Conservation (phyloP, 1,284 basidiomycete genomes). For the Cryptococcus hybrid region DNA sequence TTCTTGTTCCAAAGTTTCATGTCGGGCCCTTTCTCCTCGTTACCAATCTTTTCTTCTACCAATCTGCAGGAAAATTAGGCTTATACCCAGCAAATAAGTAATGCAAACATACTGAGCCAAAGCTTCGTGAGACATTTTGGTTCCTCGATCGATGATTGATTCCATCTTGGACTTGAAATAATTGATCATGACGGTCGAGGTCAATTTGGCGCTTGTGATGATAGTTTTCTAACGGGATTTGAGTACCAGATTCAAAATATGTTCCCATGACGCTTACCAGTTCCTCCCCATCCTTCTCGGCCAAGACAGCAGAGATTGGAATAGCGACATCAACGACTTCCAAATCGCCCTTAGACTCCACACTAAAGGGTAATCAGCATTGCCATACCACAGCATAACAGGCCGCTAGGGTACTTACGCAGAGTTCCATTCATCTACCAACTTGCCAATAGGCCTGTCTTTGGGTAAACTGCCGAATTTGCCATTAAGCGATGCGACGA, state of each 20-base stretch:
- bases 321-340: constrained; percentile 75
- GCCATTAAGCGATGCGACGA: constrained; percentile 31
- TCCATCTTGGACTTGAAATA: constrained; percentile 88
- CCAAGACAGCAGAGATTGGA: constrained; percentile 74
- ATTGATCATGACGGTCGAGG: constrained; percentile 79
- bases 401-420: constrained; percentile 45
- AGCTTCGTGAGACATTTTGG: constrained; percentile 83
- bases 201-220: constrained; percentile 71
- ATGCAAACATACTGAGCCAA: constrained; percentile 57
- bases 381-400: too few species aligned
- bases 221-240: constrained; percentile 63
- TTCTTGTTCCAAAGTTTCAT: constrained; percentile 84
- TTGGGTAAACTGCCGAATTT: constrained; percentile 48
- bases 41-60: constrained; percentile 75
- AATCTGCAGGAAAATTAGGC: constrained; percentile 14
- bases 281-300: constrained; percentile 88
- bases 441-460: constrained; percentile 47
- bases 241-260: constrained; percentile 1
- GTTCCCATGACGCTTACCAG: constrained; percentile 58
- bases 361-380: constrained; percentile 10
- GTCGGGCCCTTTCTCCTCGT: constrained; percentile 79
- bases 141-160: constrained; percentile 84
- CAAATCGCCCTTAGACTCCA: constrained; percentile 48
- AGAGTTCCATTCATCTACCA: constrained; percentile 55
- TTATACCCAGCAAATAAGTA: background rate